Conservation (phyloP, 2,329 filamentous ascomycete genomes). For the Alternaria longipes region DNA sequence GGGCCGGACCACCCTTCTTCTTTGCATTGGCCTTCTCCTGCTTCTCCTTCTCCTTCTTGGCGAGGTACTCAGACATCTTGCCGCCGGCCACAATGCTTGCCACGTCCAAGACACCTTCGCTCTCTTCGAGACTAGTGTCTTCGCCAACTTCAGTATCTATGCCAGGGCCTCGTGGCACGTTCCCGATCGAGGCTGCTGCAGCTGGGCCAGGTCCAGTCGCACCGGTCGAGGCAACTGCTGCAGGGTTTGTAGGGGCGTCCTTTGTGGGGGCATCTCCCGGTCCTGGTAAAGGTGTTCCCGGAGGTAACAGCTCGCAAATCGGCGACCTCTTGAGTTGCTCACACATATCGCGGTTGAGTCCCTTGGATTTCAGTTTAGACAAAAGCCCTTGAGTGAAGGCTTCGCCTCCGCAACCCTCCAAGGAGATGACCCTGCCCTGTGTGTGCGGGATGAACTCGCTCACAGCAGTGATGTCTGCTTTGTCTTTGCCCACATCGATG, state of each 20-base stretch:
- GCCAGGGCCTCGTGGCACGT: constrained; percentile 63
- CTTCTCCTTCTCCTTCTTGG: constrained; percentile 84
- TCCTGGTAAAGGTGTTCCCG: constrained; percentile 63
- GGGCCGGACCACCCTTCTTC: constrained; percentile 67
- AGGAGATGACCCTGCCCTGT: constrained; percentile 67
- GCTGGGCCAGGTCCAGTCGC: constrained; percentile 58
- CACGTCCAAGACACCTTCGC: constrained; percentile 82
- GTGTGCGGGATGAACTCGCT: constrained; percentile 81
- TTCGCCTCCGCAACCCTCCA: constrained; percentile 81
- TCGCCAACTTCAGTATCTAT: constrained; percentile 63
- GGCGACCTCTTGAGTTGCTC: constrained; percentile 71
- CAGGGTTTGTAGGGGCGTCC: constrained; percentile 58
- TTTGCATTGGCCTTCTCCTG: constrained; percentile 68
- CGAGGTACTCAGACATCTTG: constrained; percentile 82
- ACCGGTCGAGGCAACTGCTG: constrained; percentile 65
- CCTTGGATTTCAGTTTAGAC: constrained; percentile 68
- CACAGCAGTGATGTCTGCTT: constrained; percentile 91
- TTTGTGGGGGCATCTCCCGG: constrained; percentile 54
- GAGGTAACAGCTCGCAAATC: constrained; percentile 69
- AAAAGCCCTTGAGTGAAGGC: constrained; percentile 80
- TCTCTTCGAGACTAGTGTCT: constrained; percentile 61
- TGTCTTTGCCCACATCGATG: constrained; percentile 89
- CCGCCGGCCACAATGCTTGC: constrained; percentile 85
- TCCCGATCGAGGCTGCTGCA: constrained; percentile 54
- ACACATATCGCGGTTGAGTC: constrained; percentile 69